A percentile compares a stretch with the other conserved stretches of the same genome.
phyloP scores from a whole-genome alignment of 2,329 filamentous ascomycete species.

The Fragosphaeria purpurea region DNA sequence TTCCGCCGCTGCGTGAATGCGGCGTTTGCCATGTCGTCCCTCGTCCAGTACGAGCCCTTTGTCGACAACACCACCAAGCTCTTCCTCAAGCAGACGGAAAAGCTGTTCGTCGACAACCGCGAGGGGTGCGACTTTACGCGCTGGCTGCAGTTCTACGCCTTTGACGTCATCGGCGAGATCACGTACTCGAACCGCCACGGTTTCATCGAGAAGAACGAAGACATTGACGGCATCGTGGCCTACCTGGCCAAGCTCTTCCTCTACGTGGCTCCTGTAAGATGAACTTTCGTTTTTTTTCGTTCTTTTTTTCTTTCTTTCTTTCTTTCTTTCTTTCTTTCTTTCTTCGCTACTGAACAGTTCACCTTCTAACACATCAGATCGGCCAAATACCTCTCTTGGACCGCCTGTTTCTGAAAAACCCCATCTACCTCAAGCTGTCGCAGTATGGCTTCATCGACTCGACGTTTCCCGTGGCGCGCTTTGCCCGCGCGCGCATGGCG shows the following conservation, averaged over 20 bases:
- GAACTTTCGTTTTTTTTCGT: neutral
- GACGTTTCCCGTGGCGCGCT: conserved; percentile 63
- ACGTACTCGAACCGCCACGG: conserved; percentile 68
- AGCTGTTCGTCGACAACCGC: conserved; percentile 37
- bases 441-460: conserved; percentile 57
- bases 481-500: conserved; percentile 56
- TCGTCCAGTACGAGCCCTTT: conserved; percentile 71
- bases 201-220: conserved; percentile 63
- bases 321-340: neutral
- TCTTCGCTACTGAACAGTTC: neutral
- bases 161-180: conserved; percentile 71
- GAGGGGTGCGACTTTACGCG: conserved; percentile 52
- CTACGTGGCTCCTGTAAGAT: conserved; percentile 53
- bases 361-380: conserved; percentile 34
- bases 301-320: neutral
- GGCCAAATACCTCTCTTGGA: conserved; percentile 67
- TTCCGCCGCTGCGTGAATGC: conserved; percentile 66
- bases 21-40: conserved; percentile 66
- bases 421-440: conserved; percentile 57
- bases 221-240: conserved; percentile 63
- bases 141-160: conserved; percentile 74
- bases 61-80: conserved; percentile 65
- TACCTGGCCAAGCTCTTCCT: conserved; percentile 56
- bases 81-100: conserved; percentile 55
- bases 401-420: conserved; percentile 62